Conservation (phyloP, 1,139 yeast species). For the Schwanniomyces etchellsii region DNA sequence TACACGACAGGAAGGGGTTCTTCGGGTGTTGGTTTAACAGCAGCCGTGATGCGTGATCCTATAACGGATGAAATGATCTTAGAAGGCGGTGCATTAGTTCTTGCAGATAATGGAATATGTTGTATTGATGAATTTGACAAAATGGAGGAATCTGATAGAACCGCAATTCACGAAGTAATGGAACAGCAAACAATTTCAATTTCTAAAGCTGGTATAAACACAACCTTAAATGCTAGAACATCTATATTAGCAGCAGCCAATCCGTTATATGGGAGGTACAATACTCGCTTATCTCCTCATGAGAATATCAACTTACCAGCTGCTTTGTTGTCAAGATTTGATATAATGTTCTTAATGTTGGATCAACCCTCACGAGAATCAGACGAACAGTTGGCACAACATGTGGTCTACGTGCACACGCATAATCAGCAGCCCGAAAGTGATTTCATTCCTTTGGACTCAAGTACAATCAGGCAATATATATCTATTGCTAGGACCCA, state of each 20-base stretch:
- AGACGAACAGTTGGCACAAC: conserved; percentile 85
- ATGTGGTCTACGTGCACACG: conserved; percentile 95
- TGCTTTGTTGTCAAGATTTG: conserved; percentile 92
- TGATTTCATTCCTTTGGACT: conserved; percentile 72
- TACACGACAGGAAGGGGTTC: conserved; percentile 99
- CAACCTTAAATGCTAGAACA: conserved; percentile 93
- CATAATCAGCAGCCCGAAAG: conserved; percentile 78
- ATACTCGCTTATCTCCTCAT: conserved; percentile 83
- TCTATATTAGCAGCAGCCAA: conserved; percentile 97
- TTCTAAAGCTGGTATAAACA: conserved; percentile 96
- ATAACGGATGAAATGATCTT: conserved; percentile 97
- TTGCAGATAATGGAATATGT: conserved; percentile 97
- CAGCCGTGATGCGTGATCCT: conserved; percentile 98
- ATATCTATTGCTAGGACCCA: conserved; percentile 80
- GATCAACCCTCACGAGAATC: conserved; percentile 78
- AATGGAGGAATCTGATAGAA: conserved; percentile 96
- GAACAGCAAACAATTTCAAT: conserved; percentile 98
- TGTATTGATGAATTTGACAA: conserved; percentile 99
- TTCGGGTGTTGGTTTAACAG: conserved; percentile 98
- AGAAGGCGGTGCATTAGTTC: conserved; percentile 97
- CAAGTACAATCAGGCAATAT: conserved; percentile 78
- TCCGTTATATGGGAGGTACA: conserved; percentile 93
- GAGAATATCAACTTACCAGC: conserved; percentile 97
- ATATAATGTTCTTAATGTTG: conserved; percentile 76
- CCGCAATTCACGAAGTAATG: conserved; percentile 99